Percentiles rank a stretch among this genome's conserved stretches.
Evolutionary conservation across 495 filamentous ascomycete genomes (phyloP).

Genomic region (Chaetomium fimeti): DNA sequence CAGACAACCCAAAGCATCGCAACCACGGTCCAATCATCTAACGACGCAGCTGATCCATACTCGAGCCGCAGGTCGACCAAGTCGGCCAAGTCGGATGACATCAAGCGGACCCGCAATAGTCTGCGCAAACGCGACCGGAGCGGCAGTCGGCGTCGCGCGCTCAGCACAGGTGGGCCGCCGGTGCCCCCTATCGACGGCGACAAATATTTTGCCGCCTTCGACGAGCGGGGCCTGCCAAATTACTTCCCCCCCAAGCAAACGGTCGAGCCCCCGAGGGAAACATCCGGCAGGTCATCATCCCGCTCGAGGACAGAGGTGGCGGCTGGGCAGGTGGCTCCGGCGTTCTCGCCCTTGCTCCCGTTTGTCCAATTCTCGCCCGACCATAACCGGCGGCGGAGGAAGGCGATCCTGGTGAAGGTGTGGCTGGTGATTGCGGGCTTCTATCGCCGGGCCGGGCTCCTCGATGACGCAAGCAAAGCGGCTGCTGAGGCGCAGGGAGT

Average conservation of each 20-base stretch:
- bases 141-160: constrained; percentile 39
- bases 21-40: constrained; percentile 42
- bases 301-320: constrained; percentile 14
- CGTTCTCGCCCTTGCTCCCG: constrained; percentile 41
- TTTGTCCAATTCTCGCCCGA: constrained; percentile 51
- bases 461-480: constrained; percentile 73
- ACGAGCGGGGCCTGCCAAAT: constrained; percentile 36
- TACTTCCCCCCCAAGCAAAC: constrained; percentile 30
- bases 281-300: constrained; percentile 20
- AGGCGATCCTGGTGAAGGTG: constrained; percentile 66
- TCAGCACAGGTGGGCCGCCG: constrained; percentile 36
- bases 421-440: constrained; percentile 88
- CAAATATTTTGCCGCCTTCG: constrained; percentile 40
- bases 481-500: constrained; percentile 77
- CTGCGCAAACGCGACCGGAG: constrained; percentile 48
- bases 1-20: constrained; percentile 47
- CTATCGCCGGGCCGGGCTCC: constrained; percentile 77
- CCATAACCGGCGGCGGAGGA: constrained; percentile 56
- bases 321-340: constrained; percentile 11
- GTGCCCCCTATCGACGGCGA: constrained; percentile 40
- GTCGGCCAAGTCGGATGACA: constrained; percentile 39
- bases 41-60: constrained; percentile 36
- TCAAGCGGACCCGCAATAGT: constrained; percentile 45
- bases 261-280: constrained; percentile 5
- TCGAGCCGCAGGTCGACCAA: constrained; percentile 37